Conservation (phyloP, 805 yeast species). For the Zygosaccharomyces rouxii region DNA sequence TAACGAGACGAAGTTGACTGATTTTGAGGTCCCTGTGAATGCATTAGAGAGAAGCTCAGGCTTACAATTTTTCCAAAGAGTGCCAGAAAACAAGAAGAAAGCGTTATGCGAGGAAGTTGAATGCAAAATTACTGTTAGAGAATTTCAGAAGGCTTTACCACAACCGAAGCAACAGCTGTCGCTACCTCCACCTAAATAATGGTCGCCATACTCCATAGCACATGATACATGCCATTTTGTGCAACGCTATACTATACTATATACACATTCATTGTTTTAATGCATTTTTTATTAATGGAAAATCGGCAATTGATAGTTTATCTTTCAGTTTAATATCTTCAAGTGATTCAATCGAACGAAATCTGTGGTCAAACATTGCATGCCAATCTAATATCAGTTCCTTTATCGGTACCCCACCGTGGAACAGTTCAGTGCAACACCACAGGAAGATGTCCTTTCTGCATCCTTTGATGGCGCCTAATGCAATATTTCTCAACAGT, state of each 20-base stretch:
- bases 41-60: constrained; percentile 88
- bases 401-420: constrained; percentile 19
- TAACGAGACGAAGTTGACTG: constrained; percentile 63
- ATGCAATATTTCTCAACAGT: constrained; percentile 27
- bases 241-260: neutral
- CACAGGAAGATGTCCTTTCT: constrained; percentile 25
- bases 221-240: neutral
- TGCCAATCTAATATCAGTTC: constrained; percentile 30
- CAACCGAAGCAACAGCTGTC: constrained; percentile 11
- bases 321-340: constrained; percentile 10
- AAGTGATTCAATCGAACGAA: constrained; percentile 13
- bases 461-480: constrained; percentile 14
- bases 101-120: constrained; percentile 74
- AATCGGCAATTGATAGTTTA: constrained; percentile 7
- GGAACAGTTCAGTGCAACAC: constrained; percentile 25
- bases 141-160: constrained; percentile 35
- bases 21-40: constrained; percentile 83
- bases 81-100: constrained; percentile 52
- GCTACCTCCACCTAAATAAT: constrained; percentile 24
- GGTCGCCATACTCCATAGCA: neutral
- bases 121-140: constrained; percentile 69
- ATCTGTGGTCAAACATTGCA: constrained; percentile 19
- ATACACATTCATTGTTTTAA: constrained; percentile 8
- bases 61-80: constrained; percentile 66
- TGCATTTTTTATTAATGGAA: constrained; percentile 9